Evolutionary conservation across 225 moss, liverwort and hornwort genomes (phyloP), one percentile per base, ranked within the genome.

Genomic region (Polytrichum commune): DNA sequence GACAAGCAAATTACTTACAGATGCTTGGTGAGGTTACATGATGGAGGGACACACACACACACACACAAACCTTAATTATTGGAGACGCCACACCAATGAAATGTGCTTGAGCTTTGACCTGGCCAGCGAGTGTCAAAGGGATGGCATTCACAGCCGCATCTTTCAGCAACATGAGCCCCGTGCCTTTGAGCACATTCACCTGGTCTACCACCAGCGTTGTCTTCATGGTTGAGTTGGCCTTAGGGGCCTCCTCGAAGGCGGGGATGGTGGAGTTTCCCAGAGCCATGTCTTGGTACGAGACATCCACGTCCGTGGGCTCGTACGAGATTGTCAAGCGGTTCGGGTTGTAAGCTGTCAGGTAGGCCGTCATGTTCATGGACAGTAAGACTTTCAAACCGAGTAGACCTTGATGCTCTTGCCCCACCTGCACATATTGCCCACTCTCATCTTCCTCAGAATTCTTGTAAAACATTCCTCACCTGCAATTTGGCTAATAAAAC

Each of bases 221-320:
- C 6, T 76, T 63, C 77, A 85, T 74, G 25, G 79, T 82, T 29
- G 71, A 58, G 46, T 79, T 85, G 76, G 72, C 79, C 6, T 28
- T 74, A 7, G 76, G 79, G 5, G 74, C 72, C 29, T 85, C 79
- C 56, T 82, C 69, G 22, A 82, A 72, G 63, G 72, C 63, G 4
- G 85, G 79, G 33, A 79, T 66, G 2, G 74, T 74, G 18, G 79
- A 85, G 55, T 85, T 82, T 8, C 82, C 82, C 58, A 85, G 28
- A 54, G 76, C 77, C 72, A 74, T 20, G 66, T 72, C 82, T 69
- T 72, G 69, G 54, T 85, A 82, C 33, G 69, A 72, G 22, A 82
- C 74, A 25, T 76, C 62, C 28, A 74, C 72, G 68, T 68, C 62
- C 3, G 79, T 79, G 28, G 82, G 66, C 28, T 74, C 76, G 72